Percentiles rank a stretch among this genome's conserved stretches.
Evolutionary conservation across 2,329 filamentous ascomycete genomes (phyloP).

Genomic region (Pseudogymnoascus sp.): DNA sequence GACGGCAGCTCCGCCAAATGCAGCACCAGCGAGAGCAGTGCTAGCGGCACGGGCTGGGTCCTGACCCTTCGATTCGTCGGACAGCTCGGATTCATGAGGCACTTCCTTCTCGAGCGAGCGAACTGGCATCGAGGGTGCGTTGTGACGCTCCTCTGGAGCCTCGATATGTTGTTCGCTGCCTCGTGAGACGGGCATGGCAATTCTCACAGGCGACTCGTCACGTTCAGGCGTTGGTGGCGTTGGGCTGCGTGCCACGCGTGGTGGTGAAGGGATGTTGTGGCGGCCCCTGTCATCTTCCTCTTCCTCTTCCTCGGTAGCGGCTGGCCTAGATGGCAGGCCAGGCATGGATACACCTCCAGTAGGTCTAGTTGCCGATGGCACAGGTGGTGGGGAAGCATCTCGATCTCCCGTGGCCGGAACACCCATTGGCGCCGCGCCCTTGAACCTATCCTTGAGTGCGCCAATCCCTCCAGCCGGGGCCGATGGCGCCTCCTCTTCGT

Average conservation of each 20-base stretch:
- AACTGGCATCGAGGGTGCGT: conserved; percentile 54
- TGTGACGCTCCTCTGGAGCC: conserved; percentile 40
- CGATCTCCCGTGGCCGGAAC: conserved; percentile 33
- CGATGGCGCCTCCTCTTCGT: conserved; percentile 44
- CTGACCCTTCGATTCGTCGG: conserved; percentile 52
- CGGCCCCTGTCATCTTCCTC: conserved; percentile 46
- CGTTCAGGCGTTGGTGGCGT: conserved; percentile 41
- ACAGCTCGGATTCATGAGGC: conserved; percentile 56
- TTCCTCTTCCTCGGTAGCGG: conserved; percentile 38
- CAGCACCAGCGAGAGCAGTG: conserved; percentile 44
- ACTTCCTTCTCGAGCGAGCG: conserved; percentile 54
- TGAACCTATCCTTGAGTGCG: conserved; percentile 75
- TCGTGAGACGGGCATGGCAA: conserved; percentile 77
- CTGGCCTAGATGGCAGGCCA: conserved; percentile 59
- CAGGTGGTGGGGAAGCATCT: conserved; percentile 32
- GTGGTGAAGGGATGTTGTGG: conserved; percentile 36
- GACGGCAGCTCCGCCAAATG: conserved; percentile 32
- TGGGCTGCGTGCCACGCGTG: conserved; percentile 30
- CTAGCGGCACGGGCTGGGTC: conserved; percentile 53
- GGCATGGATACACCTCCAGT: conserved; percentile 73
- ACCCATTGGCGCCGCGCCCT: conserved; percentile 64
- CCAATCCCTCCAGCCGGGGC: conserved; percentile 59
- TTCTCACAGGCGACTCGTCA: conserved; percentile 67
- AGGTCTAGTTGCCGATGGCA: conserved; percentile 45
- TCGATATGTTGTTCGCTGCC: conserved; percentile 46